Evolutionary conservation across 179 eudicot species (phyloP), one percentile per base, ranked within the genome.

Genomic region (Gypsophila paniculata): DNA sequence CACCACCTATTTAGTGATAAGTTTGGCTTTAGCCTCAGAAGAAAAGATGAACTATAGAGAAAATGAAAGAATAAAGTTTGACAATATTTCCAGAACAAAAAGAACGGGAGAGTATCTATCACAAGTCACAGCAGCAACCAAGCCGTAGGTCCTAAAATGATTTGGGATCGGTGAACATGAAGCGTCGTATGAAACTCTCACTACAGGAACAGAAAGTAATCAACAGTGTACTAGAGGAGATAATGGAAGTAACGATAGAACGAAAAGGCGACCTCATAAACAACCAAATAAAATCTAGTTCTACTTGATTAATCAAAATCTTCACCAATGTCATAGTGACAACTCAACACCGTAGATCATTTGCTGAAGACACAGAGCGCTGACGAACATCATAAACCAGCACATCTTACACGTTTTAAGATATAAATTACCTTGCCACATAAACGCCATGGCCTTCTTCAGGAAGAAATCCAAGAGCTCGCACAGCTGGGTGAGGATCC

Each of bases 381-480:
- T 14, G n/a, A 51, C n/a, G n/a, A 17, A 51, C 6, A 17, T 51
- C 55, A 51, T 51, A 18, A 55, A 6, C 26, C 8, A 55, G 21
- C 8, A 19, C n/a, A 18, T 55, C 60, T 17, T 51, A 55, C 8
- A 2, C 18, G 32, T n/a, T 59, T 12, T 5, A 26, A 34, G 10
- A 34, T 14, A 17, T 10, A 15, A 59, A 53, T 69, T 74, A 91
- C 98, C 97, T 89, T 67, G 97, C 88, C 62, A 91, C 93, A 82
- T 88, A 91, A 66, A 93, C 97, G 68, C 98, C 97, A 83, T 93
- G 98, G 44, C 97, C 98, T 83, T 93, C 89, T 72, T 89, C 83
- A 57, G 98, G 98, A 78, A 93, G 89, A 86, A 89, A 93, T 38
- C 96, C 97, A 66, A 91, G 97, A 72, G 98, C 90, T 76, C 98